Base-by-base conservation (phyloP, 2,329 filamentous ascomycete genomes). In the Monosporascus sp. region DNA sequence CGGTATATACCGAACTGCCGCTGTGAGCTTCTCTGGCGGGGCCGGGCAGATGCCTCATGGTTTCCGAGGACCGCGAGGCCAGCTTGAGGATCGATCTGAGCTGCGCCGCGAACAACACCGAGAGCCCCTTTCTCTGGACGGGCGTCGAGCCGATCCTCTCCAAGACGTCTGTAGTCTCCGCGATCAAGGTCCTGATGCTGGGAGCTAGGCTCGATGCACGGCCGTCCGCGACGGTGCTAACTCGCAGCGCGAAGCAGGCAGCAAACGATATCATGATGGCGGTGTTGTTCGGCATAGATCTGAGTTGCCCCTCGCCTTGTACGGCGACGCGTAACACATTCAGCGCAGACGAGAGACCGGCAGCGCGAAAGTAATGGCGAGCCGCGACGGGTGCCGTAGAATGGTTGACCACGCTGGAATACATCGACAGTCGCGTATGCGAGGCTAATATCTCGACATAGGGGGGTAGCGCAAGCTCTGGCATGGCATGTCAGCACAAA, bases 191-290 rank as follows among this genome's bases (percentile, higher is more conserved):
- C 46, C 83, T 72, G 15, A 87, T 81, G 57, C 83, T 86, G 0
- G 83, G 82, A 0, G 82, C 83, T 1, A 87, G 67, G 50, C 78
- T 79, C 0, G 79, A 83, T 41, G 67, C 71, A 53, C 76, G 78
- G 27, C 78, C 81, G 0, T 78, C 75, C 3, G 81, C 77, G 48
- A 82, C 80, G 0, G 81, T 77, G 58, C 82, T 85, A 5, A 88
- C 74, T 9, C 81, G 80, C n/a, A 88, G 68, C 0, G 85, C 84
- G 56, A 87, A 87, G 60, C 83, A 87, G 5, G 85, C 85, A 0
- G 87, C 86, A 58, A 89, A 89, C 1, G 86, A 87, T 14, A 90
- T 88, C 87, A 90, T 90, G 58, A 89, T 88, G 52, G 86, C 81
- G 0, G 87, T 89, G 60, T 90, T 90, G 67, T 90, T 90, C 0